Evolutionary conservation across 441 rosid genomes (phyloP).

Genomic region (Gossypium laxum): DNA sequence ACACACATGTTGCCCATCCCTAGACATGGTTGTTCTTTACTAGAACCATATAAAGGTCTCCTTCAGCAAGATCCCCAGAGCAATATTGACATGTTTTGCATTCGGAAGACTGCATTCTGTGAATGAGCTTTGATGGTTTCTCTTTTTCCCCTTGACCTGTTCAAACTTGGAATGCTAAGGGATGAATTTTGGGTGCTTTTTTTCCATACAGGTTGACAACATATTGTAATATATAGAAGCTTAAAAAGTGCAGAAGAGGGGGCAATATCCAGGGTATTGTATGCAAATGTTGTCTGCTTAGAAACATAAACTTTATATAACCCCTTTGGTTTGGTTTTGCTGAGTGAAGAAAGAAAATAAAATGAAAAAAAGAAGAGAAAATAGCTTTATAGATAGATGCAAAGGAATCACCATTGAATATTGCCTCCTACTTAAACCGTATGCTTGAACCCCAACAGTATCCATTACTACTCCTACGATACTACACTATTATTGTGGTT

Average conservation of each 20-base stretch:
- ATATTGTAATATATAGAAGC: conserved; percentile 55
- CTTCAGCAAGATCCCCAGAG: conserved; percentile 20
- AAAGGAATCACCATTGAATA: background rate
- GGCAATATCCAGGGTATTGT: conserved; percentile 25
- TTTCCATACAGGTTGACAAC: conserved; percentile 49
- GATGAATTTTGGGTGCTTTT: conserved; percentile 27
- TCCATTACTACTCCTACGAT: background rate
- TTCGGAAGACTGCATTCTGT: conserved; percentile 29
- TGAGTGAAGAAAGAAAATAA: background rate
- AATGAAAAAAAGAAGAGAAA: background rate
- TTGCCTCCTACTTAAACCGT: too few species aligned
- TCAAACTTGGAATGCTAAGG: conserved; percentile 37
- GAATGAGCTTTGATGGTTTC: conserved; percentile 36
- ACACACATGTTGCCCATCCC: conserved; percentile 28
- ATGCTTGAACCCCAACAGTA: background rate
- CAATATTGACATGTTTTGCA: conserved; percentile 31
- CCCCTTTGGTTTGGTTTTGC: conserved; percentile 13
- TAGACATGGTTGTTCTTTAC: conserved; percentile 24
- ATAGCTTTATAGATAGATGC: background rate
- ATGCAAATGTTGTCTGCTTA: conserved; percentile 23
- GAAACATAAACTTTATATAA: conserved; percentile 14
- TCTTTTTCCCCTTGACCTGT: conserved; percentile 25
- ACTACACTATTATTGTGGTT: background rate
- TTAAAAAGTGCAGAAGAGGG: conserved; percentile 32
- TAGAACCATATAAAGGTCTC: conserved; percentile 25